Evolutionary conservation across 805 yeast genomes (phyloP), one percentile per base, ranked within the genome.

Genomic region (Saccharomycopsis fibuligera): DNA sequence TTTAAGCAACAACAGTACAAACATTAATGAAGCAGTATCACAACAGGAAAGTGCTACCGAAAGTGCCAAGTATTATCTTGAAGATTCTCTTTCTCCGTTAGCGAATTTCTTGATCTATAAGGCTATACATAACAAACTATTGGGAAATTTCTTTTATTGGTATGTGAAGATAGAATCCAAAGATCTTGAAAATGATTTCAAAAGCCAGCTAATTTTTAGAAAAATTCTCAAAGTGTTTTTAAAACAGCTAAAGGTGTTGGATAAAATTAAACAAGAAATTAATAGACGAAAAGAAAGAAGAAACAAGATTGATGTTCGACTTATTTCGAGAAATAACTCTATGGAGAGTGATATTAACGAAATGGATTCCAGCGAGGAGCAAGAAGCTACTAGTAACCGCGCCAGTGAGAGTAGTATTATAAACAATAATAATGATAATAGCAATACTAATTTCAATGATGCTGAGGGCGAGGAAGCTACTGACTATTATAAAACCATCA

Each of bases 101-200:
- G 86, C 87, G 0, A 76, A 78, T 45, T 89, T 91, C 60, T 67
- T 93, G 36, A 81, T 90, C 37, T 79, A 79, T 24, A 72, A 91
- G 41, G 81, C 96, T 0, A 69, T 81, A 1, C 68, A 74, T 17
- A 85, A 83, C 60, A 74, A 76, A 19, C 69, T 75, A 17, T 68
- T 95, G 36, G 93, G 96, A 0, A 89, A 82, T 60, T 87, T 76
- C 60, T 79, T 95, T 53, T 90, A 87, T 63, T 93, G 99, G 98
- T 87, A 83, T 60, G 75, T 93, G 44, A 83, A 81, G 55, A 96
- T 95, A 1, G 97, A 91, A 59, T 76, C 83, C 27, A 87, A 83
- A 58, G 96, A 86, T 49, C 76, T 73, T 37, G 75, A 74, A 2
- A 61, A 62, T 24, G 60, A 64, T 30, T 38, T 47, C 14, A 51